phyloP scores from a whole-genome alignment of 73 alveolate species.

The Stentor roeselii region DNA sequence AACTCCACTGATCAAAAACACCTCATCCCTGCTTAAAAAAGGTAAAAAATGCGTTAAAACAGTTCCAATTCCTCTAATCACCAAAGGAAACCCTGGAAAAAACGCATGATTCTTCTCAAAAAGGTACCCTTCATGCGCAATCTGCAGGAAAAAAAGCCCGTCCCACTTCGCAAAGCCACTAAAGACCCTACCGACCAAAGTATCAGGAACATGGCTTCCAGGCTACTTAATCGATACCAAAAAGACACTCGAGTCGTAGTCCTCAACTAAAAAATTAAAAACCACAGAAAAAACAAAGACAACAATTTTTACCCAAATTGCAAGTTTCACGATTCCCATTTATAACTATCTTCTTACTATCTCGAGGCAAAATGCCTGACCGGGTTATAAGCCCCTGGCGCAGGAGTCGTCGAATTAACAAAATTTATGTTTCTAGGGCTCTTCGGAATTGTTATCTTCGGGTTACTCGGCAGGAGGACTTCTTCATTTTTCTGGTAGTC shows the following conservation, averaged over 20 bases:
- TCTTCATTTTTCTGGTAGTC: neutral
- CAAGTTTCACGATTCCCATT: neutral
- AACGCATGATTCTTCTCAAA: slow-evolving; percentile 33
- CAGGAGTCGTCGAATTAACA: neutral
- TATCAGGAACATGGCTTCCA: slow-evolving; percentile 22
- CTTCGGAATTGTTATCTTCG: neutral
- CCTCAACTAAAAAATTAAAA: neutral
- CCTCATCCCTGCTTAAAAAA: neutral
- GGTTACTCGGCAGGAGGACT: neutral
- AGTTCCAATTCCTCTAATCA: neutral
- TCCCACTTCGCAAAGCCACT: slow-evolving; percentile 26
- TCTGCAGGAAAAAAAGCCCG: slow-evolving; percentile 11
- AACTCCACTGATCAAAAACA: slow-evolving; percentile 18
- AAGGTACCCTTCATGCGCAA: slow-evolving; percentile 30
- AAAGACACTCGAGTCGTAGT: neutral
- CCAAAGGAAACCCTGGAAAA: slow-evolving; percentile 24
- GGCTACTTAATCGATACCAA: neutral
- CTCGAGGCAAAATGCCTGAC: neutral
- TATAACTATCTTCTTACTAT: too few species aligned
- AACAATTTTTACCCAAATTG: neutral
- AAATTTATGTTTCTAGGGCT: neutral
- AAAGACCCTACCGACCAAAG: slow-evolving; percentile 12
- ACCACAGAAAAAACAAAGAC: neutral
- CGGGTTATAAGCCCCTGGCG: slow-evolving; percentile 1
- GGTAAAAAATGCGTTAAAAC: neutral